These are phyloP conservation scores for Saccharomyces kudriavzevii DNA, from an alignment of 805 yeast species.

Conservation along the genomic window DNA sequence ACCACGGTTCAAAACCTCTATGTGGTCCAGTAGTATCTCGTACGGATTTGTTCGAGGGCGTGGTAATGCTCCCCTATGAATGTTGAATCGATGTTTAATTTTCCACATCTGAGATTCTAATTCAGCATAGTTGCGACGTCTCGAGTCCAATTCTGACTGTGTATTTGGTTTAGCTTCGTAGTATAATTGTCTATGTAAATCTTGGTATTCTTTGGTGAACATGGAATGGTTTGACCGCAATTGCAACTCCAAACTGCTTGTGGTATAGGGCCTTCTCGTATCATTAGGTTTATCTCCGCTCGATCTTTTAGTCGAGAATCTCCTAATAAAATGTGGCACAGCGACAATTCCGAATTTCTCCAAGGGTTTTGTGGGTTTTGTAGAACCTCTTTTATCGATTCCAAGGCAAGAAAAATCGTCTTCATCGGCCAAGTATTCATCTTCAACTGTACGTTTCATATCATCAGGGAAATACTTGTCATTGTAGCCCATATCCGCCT, in stretches of 20 bases:
- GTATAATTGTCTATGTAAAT: conserved; percentile 17
- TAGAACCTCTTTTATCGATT: not conserved
- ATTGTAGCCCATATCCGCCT: not conserved
- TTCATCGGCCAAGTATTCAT: not conserved
- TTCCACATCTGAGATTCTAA: conserved; percentile 20
- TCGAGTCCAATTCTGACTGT: conserved; percentile 4
- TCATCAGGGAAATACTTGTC: not conserved
- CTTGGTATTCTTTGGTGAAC: conserved; percentile 26
- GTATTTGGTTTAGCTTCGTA: conserved; percentile 1
- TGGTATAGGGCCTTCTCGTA: conserved; percentile 9
- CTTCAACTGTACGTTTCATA: not conserved
- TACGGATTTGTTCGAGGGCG: conserved; percentile 14
- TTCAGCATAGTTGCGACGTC: conserved; percentile 9
- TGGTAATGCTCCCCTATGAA: conserved; percentile 12
- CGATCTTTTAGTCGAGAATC: not conserved
- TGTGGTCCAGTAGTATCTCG: conserved; percentile 19
- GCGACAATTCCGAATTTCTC: conserved; percentile 6
- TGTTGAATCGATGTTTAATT: conserved; percentile 17
- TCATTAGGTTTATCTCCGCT: not conserved
- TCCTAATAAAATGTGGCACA: conserved; percentile 12
- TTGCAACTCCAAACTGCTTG: conserved; percentile 14
- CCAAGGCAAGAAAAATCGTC: not conserved
- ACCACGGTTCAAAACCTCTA: conserved; percentile 18
- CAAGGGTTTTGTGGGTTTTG: conserved; percentile 1
- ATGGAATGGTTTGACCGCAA: conserved; percentile 12